Evolutionary conservation across 192 early-diverging fungal species (phyloP).

Genomic region (Entrophospora sp.): DNA sequence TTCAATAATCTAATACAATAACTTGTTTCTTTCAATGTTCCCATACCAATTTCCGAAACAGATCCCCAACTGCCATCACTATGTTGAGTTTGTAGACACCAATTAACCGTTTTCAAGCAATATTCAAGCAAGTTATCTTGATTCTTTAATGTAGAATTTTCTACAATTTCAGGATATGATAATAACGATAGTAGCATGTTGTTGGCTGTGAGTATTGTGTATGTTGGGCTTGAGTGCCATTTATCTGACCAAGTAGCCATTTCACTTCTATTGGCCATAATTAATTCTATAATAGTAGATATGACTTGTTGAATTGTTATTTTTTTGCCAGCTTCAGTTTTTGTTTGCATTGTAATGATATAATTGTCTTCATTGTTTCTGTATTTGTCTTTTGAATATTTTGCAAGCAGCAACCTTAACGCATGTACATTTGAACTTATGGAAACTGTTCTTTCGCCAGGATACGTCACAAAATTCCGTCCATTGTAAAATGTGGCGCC

Average conservation of each 20-base stretch:
- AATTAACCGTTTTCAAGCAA: neutral
- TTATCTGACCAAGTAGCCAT: neutral
- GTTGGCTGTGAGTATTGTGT: neutral
- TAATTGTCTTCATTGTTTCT: neutral
- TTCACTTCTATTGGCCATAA: neutral
- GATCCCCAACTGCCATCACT: slow-evolving; percentile 8
- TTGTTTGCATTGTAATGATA: neutral
- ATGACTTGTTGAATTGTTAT: neutral
- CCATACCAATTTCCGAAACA: neutral
- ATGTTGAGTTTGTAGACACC: neutral
- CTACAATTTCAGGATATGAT: neutral
- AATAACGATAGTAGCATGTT: neutral
- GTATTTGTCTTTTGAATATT: neutral
- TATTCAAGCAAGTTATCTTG: neutral
- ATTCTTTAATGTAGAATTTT: neutral
- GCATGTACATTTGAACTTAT: neutral
- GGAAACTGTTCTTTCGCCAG: slow-evolving; percentile 1
- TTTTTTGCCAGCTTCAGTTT: neutral
- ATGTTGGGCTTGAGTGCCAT: slow-evolving; percentile 1
- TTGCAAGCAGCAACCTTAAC: neutral
- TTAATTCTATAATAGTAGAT: neutral
- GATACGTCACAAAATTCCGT: neutral
- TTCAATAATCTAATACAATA: slow-evolving; percentile 3
- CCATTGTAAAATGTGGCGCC: slow-evolving; percentile 1
- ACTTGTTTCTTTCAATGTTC: slow-evolving; percentile 14